Percentiles rank a stretch among this genome's conserved stretches.
Evolutionary conservation across 768 basidiomycete species (phyloP).

Genomic region (Lyophyllum decastes): DNA sequence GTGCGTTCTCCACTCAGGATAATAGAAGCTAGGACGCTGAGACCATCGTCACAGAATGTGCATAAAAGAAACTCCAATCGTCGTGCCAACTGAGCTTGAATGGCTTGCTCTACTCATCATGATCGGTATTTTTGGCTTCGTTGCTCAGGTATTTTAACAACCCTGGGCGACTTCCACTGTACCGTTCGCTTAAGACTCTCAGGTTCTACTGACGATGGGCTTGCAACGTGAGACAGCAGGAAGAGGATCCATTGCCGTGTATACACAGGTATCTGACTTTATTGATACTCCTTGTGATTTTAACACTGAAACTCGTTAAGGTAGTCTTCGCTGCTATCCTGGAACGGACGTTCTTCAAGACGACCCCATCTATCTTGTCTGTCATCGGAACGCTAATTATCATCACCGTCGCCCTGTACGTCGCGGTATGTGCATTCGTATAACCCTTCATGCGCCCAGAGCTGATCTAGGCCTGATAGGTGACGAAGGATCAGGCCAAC

Average conservation of each 20-base stretch:
- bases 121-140: slow-evolving; percentile 55
- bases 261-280: slow-evolving; percentile 25
- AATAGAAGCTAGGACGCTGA: too few relatives aligned
- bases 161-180: slow-evolving; percentile 13
- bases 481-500: slow-evolving; percentile 7
- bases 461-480: neutral
- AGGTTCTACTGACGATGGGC: slow-evolving; percentile 60
- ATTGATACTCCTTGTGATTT: neutral
- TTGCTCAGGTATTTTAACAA: slow-evolving; percentile 47
- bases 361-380: slow-evolving; percentile 57
- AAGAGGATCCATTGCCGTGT: slow-evolving; percentile 62
- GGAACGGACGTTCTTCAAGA: slow-evolving; percentile 66
- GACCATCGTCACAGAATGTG: slow-evolving; percentile 43
- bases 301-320: slow-evolving; percentile 25
- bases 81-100: slow-evolving; percentile 45
- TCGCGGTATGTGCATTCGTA: slow-evolving; percentile 48
- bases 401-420: slow-evolving; percentile 60
- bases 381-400: slow-evolving; percentile 68
- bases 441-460: neutral
- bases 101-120: slow-evolving; percentile 49
- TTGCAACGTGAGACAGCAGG: slow-evolving; percentile 46
- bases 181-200: neutral
- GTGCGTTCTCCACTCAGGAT: slow-evolving; percentile 9
- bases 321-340: slow-evolving; percentile 70
- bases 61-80: slow-evolving; percentile 35